Evolutionary conservation across 768 basidiomycete species (phyloP), one percentile per base, ranked within the genome.

Genomic region (Floccularia luteovirens): DNA sequence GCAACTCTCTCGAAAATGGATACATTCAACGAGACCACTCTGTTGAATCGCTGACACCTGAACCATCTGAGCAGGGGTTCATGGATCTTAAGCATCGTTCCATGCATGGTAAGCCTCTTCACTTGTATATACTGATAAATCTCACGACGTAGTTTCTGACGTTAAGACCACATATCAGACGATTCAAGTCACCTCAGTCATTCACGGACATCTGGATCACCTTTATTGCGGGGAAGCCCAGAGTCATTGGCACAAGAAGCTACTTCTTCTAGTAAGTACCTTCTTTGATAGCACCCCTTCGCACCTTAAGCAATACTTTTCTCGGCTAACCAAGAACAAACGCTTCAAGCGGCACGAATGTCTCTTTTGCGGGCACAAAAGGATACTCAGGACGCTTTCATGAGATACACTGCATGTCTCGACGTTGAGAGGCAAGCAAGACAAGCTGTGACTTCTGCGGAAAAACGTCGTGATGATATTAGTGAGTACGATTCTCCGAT

Each of bases 381-480:
- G 51, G 81, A 83, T 36, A 79, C 81, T 0, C 79, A 84, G 49
- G 82, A 84, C 31, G 73, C 81, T 2, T 82, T 84, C 50, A 67
- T 77, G 53, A 64, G 75, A 37, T 86, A 86, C 50, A 84, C 75
- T 8, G 67, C 74, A 8, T 82, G 77, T 58, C 63, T 85, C 13
- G 82, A 86, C 50, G 61, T 74, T 8, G 83, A 87, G 52, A 64
- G 67, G 31, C 77, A 78, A 55, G 82, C 82, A 35, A 68, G 77
- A 49, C 74, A 76, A 48, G 76, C 79, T 43, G 77, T 85, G 8
- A 57, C 57, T 4, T 62, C 74, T 41, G 78, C 79, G 39, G 83
- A 85, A 50, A 80, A 79, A 56, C 75, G 79, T 35, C 72, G 81
- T 47, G 83, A 85, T 50, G 79, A 81, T 42, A 69, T 75, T 53